phyloP scores from a whole-genome alignment of 2,329 filamentous ascomycete species.

The Neonectria sp. region DNA sequence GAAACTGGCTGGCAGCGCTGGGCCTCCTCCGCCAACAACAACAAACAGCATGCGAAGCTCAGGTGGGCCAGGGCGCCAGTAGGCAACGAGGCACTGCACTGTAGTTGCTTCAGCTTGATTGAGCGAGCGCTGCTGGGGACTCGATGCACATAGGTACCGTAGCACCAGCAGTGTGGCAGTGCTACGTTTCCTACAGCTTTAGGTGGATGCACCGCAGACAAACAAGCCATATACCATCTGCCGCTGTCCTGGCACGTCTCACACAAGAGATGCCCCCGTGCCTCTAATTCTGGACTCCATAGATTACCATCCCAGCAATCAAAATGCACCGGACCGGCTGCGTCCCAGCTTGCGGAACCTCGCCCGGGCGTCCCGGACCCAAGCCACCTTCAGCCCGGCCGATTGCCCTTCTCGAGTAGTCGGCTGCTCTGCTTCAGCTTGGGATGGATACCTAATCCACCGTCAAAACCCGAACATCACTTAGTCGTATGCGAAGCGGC shows the following conservation, averaged over 20 bases:
- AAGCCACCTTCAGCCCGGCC: background rate
- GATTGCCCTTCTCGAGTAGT: background rate
- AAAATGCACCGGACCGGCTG: background rate
- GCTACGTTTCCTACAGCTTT: background rate
- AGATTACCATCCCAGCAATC: background rate
- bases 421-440: background rate
- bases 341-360: background rate
- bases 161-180: background rate
- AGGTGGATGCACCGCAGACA: background rate
- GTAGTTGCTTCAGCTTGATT: constrained; percentile 7
- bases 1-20: constrained; percentile 1
- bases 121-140: background rate
- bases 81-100: background rate
- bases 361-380: background rate
- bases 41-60: background rate
- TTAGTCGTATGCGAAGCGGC: background rate
- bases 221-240: background rate
- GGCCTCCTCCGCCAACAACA: background rate
- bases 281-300: background rate
- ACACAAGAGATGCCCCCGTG: background rate
- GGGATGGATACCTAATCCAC: background rate
- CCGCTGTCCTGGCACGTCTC: background rate
- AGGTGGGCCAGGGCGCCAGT: too few species aligned
- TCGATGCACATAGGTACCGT: background rate
- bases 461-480: background rate